Evolutionary conservation across 129 eudicot genomes (phyloP), one percentile per base, ranked within the genome.

Genomic region (Solidago caesia): DNA sequence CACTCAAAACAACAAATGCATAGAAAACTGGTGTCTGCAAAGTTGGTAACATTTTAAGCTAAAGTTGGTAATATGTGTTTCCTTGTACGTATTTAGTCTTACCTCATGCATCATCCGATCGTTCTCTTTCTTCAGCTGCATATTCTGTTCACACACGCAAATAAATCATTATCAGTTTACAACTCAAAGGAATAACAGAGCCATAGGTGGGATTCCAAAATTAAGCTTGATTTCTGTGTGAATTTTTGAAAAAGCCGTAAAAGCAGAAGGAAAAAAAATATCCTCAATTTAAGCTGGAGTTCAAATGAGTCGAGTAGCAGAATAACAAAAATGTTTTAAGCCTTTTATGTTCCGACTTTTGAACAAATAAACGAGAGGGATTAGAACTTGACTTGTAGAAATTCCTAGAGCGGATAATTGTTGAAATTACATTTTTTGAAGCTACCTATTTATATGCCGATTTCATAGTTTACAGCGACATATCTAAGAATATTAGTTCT

Each of bases 71-170:
- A 8, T 21, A 6, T 9, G 5, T 1, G 21, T 59, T 16, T 26
- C 21, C 8, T 5, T 72, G 13, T 13, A 0, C 59, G n/a, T 29
- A 46, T 33, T 60, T 42, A 42, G 25, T 43, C 39, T 75, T 75
- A 75, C 79, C 79, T 65, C 56, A 12, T 75, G 14, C 66, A 75
- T 65, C 45, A 64, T 52, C 7, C 7, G 6, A 11, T 52, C 44
- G 5, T 27, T 52, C 42, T 75, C 79, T 52, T 65, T 75, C 66
- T 75, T 75, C 65, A 75, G 79, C 13, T 65, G 29, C 27, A n/a
- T 65, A 41, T 75, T 72, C 79, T 75, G 79, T 49, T 75, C 27
- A 74, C 26, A 14, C 43, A 11, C 14, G 44, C 25, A 62, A 44
- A 48, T 49, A 62, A 39, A n/a, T 39, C 42, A 9, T 64, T 49